Conservation (phyloP, 2,329 filamentous ascomycete species). For the Coniochaeta sp. region DNA sequence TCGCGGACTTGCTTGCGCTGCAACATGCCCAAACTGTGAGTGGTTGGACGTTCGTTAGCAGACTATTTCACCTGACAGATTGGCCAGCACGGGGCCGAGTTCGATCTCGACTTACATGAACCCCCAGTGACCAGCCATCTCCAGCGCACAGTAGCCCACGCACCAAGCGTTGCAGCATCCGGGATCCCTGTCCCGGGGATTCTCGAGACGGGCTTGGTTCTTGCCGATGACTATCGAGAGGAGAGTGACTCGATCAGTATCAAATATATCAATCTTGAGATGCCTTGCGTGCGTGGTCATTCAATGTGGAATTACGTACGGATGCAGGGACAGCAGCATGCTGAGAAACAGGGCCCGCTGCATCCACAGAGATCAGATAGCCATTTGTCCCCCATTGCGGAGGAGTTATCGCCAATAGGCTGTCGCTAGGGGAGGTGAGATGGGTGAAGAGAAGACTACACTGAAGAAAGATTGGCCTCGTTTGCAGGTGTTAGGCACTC, state of each 20-base stretch:
- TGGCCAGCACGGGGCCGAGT: no score
- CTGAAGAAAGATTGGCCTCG: no score
- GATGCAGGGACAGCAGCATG: constrained; percentile 22
- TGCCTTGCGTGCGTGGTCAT: no score
- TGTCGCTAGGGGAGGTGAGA: neutral
- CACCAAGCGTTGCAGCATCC: constrained; percentile 14
- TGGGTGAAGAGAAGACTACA: no score
- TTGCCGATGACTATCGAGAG: constrained; percentile 18
- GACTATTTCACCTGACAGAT: no score
- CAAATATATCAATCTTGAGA: no score
- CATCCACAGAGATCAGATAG: constrained; percentile 22
- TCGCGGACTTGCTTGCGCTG: constrained; percentile 35
- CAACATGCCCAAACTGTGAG: constrained; percentile 30
- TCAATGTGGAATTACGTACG: constrained; percentile 8
- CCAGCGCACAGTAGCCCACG: constrained; percentile 8
- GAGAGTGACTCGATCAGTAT: no score
- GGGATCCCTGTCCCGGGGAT: constrained; percentile 17
- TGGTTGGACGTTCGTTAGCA: constrained; percentile 14
- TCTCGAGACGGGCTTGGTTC: constrained; percentile 19
- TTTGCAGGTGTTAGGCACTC: no score
- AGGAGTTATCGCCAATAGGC: neutral
- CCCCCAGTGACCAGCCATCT: constrained; percentile 18
- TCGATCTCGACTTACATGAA: constrained; percentile 18
- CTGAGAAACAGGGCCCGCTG: constrained; percentile 18
- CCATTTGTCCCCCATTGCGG: neutral